Evolutionary conservation across 2,329 filamentous ascomycete species (phyloP).

Genomic region (Scedosporium dehoogii): DNA sequence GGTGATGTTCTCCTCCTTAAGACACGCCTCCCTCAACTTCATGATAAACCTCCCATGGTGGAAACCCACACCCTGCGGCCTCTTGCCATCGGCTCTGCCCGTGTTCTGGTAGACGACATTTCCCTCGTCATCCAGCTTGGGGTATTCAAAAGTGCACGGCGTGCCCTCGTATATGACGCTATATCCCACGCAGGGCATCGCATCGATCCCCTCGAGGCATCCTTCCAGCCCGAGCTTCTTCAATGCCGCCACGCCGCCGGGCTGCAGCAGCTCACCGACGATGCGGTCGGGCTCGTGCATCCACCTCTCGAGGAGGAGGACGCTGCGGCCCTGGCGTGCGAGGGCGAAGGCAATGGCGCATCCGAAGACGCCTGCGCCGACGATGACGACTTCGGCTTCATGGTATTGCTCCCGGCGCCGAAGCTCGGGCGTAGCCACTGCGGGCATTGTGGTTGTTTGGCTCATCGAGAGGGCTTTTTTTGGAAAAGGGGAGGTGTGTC

Average conservation of each 20-base stretch:
- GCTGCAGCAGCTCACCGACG: constrained; percentile 89
- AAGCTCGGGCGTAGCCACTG: background rate
- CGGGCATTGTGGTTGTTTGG: background rate
- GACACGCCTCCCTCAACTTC: constrained; percentile 66
- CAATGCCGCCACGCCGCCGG: constrained; percentile 76
- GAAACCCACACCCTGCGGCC: constrained; percentile 65
- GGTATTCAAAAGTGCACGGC: constrained; percentile 70
- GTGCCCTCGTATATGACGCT: constrained; percentile 74
- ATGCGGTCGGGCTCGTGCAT: constrained; percentile 92
- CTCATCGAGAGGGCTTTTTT: background rate
- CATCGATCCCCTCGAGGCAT: constrained; percentile 83
- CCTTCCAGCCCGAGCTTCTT: constrained; percentile 69
- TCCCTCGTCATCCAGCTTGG: constrained; percentile 44
- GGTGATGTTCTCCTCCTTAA: constrained; percentile 70
- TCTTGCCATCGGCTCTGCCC: constrained; percentile 20
- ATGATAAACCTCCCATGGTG: constrained; percentile 92
- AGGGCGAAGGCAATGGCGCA: constrained; percentile 78
- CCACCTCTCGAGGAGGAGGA: constrained; percentile 80
- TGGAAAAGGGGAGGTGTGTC: background rate
- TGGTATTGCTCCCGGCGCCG: constrained; percentile 33
- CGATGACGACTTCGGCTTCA: constrained; percentile 75
- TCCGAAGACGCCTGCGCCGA: constrained; percentile 84
- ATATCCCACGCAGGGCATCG: constrained; percentile 74
- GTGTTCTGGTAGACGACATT: constrained; percentile 21
- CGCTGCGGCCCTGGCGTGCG: constrained; percentile 80